Evolutionary conservation across 2,329 filamentous ascomycete species (phyloP).

Genomic region (Aspergillus sp.): DNA sequence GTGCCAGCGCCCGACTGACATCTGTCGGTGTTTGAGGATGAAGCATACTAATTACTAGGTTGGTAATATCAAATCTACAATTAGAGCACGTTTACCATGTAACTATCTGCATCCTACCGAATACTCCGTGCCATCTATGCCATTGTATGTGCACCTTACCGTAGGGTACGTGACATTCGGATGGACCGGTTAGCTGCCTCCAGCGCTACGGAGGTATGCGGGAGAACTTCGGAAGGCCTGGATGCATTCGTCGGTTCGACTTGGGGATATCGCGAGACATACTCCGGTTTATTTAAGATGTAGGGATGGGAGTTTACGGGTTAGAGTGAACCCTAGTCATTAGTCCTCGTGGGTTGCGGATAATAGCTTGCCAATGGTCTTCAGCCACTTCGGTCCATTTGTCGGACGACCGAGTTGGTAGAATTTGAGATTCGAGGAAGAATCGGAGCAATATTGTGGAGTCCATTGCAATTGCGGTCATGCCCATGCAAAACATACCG

Average conservation of each 20-base stretch:
- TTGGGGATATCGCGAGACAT: neutral
- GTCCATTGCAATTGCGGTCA: too few relatives aligned
- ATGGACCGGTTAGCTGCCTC: neutral
- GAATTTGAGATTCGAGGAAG: neutral
- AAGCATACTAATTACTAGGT: neutral
- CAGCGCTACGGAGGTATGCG: neutral
- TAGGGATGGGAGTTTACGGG: neutral
- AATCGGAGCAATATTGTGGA: neutral
- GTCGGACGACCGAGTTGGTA: neutral
- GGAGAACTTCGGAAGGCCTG: neutral
- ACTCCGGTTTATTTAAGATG: neutral
- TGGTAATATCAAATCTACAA: neutral
- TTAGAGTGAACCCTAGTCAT: neutral
- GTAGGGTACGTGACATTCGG: neutral
- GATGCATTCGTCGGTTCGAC: conserved; percentile 5
- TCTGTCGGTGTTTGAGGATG: neutral
- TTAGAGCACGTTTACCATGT: neutral
- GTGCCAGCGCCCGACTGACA: neutral
- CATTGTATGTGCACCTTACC: neutral
- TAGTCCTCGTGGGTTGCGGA: neutral
- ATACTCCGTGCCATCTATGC: too few relatives aligned
- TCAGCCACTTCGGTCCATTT: neutral
- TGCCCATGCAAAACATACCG: too few relatives aligned
- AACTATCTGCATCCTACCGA: neutral
- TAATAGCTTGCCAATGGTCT: neutral